These are phyloP conservation scores for Lophiostoma macrostomum DNA, from an alignment of 495 filamentous ascomycete species.

Conservation along the genomic window DNA sequence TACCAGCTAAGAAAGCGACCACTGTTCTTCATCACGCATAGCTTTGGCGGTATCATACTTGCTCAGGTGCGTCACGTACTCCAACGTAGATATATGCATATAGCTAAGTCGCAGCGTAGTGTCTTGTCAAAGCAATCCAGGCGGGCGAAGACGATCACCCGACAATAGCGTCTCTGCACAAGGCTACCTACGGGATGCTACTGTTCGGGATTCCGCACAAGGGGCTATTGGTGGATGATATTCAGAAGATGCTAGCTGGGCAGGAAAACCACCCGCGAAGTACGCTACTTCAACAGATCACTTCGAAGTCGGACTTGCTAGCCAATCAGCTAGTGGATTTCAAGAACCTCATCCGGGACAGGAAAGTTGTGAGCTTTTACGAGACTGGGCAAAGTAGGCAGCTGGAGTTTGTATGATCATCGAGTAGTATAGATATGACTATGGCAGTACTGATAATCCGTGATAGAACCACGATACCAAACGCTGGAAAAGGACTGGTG, in stretches of 20 bases:
- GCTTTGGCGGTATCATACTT: conserved; percentile 6
- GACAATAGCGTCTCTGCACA: conserved; percentile 37
- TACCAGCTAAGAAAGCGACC: conserved; percentile 5
- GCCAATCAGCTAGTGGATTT: conserved; percentile 25
- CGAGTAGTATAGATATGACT: background rate
- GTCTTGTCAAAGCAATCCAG: conserved; percentile 37
- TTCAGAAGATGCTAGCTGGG: conserved; percentile 35
- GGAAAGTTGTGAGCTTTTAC: conserved; percentile 40
- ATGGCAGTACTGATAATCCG: background rate
- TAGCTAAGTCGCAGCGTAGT: conserved; percentile 17
- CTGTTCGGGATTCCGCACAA: conserved; percentile 41
- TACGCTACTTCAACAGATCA: conserved; percentile 24
- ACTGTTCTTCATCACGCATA: conserved; percentile 12
- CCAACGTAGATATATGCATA: background rate
- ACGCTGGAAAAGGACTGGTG: conserved; percentile 6
- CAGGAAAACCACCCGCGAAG: conserved; percentile 35
- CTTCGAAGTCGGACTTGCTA: conserved; percentile 29
- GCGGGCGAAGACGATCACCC: conserved; percentile 32
- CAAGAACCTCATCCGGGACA: conserved; percentile 37
- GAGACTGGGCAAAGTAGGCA: conserved; percentile 37
- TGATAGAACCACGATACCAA: background rate
- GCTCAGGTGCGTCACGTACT: background rate
- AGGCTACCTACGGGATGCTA: conserved; percentile 41
- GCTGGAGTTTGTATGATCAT: conserved; percentile 23
- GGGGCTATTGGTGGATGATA: conserved; percentile 38